Percentiles rank a stretch among this genome's conserved stretches.
Conservation (phyloP, 305 asterid species). For the Fraxinus sp. region DNA sequence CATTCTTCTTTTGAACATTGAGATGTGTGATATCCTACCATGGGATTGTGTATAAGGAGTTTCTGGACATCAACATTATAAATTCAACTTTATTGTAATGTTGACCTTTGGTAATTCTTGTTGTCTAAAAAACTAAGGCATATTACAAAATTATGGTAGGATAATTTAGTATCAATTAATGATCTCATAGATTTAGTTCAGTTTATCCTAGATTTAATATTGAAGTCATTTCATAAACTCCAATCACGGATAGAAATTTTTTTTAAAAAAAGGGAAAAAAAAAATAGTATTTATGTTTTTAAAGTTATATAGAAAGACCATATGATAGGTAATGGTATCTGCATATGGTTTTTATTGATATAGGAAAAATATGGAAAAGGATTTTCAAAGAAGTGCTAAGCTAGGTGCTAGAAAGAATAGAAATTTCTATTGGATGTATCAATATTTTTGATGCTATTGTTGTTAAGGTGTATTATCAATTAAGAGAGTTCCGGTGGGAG, state of each 20-base stretch:
- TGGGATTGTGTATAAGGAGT: neutral
- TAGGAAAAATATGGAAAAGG: neutral
- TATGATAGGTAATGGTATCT: neutral
- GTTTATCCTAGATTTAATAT: no score
- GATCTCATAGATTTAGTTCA: neutral
- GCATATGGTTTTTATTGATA: neutral
- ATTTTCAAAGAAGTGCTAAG: neutral
- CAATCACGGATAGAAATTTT: neutral
- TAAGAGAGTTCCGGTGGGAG: neutral
- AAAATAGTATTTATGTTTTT: neutral
- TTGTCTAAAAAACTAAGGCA: neutral
- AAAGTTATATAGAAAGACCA: neutral
- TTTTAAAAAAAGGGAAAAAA: no score
- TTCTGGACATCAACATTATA: neutral
- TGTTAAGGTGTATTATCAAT: neutral
- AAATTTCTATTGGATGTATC: neutral
- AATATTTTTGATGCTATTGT: neutral
- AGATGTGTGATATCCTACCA: neutral
- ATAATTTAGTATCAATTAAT: neutral
- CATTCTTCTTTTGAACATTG: neutral
- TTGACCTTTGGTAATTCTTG: neutral
- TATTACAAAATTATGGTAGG: neutral
- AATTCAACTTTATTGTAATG: neutral
- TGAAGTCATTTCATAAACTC: neutral
- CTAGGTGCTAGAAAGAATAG: neutral